Conservation (phyloP, 2,329 filamentous ascomycete genomes). For the Periconia digitata region DNA sequence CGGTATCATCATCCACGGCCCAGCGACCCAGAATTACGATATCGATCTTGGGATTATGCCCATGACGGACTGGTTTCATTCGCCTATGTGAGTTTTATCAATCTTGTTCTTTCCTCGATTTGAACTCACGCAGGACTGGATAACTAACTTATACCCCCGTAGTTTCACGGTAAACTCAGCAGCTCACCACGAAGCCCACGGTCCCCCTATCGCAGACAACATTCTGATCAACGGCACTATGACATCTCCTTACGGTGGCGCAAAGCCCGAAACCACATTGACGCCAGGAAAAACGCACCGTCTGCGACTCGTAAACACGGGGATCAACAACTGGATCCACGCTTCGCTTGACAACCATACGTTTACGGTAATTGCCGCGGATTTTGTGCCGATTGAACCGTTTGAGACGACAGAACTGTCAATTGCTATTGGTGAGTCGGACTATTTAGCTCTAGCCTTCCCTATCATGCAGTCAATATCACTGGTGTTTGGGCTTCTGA, state of each 20-base stretch:
- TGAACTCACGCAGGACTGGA: no score
- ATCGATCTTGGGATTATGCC: conserved; percentile 42
- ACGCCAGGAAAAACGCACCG: conserved; percentile 46
- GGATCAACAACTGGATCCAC: conserved; percentile 41
- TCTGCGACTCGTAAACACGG: conserved; percentile 48
- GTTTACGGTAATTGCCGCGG: conserved; percentile 48
- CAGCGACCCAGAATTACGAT: conserved; percentile 43
- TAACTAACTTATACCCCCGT: neutral
- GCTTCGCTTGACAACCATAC: conserved; percentile 45
- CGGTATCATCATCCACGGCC: conserved; percentile 44
- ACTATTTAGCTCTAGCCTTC: no score
- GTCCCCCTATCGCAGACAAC: conserved; percentile 51
- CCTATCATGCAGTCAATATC: no score
- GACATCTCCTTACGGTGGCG: conserved; percentile 34
- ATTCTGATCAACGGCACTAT: conserved; percentile 59
- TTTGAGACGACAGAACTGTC: conserved; percentile 39
- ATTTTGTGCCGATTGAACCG: conserved; percentile 49
- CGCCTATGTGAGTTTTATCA: conserved; percentile 21
- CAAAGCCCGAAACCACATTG: conserved; percentile 37
- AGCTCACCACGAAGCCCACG: conserved; percentile 40
- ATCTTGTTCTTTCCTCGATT: neutral
- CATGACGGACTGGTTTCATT: conserved; percentile 43
- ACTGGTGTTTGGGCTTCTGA: no score
- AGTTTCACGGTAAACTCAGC: conserved; percentile 35
- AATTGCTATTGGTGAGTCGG: conserved; percentile 39